phyloP scores from a whole-genome alignment of 257 asterid species.

The Nicotiana paniculata region DNA sequence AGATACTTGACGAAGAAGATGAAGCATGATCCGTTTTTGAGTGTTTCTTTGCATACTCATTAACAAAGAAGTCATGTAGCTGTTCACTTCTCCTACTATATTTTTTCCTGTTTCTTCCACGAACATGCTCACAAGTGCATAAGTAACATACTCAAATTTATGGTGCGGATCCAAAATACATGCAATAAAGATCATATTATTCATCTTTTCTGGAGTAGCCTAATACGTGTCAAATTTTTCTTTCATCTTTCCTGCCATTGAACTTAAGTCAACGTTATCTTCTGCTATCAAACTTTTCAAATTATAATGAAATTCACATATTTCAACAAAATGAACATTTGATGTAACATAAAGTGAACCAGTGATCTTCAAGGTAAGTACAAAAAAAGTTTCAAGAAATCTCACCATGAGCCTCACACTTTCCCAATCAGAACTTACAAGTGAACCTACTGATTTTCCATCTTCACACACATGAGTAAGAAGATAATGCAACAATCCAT shows the following conservation, averaged over 20 bases:
- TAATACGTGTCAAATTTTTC: not conserved
- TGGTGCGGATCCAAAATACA: not conserved
- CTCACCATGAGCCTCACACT: not conserved
- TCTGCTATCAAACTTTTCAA: not conserved
- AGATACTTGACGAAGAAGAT: not conserved
- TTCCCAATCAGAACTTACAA: not conserved
- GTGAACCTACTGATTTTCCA: not conserved
- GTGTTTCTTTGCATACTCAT: not conserved
- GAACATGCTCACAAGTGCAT: not conserved
- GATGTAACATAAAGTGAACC: not conserved
- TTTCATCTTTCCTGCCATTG: not conserved
- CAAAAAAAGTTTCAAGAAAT: not conserved
- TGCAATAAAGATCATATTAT: not conserved
- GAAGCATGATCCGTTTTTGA: not conserved
- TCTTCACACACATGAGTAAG: too few relatives aligned
- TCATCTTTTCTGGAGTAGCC: not conserved
- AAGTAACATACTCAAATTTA: not conserved
- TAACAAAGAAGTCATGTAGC: not conserved
- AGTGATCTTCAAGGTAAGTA: not conserved
- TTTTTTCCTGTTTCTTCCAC: not conserved
- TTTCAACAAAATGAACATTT: not conserved
- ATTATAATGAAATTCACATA: not conserved
- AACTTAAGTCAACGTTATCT: not conserved
- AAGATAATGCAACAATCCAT: not conserved
- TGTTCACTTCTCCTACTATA: not conserved